Evolutionary conservation across 2,329 filamentous ascomycete genomes (phyloP).

Genomic region (Trichoderma aggressivum): DNA sequence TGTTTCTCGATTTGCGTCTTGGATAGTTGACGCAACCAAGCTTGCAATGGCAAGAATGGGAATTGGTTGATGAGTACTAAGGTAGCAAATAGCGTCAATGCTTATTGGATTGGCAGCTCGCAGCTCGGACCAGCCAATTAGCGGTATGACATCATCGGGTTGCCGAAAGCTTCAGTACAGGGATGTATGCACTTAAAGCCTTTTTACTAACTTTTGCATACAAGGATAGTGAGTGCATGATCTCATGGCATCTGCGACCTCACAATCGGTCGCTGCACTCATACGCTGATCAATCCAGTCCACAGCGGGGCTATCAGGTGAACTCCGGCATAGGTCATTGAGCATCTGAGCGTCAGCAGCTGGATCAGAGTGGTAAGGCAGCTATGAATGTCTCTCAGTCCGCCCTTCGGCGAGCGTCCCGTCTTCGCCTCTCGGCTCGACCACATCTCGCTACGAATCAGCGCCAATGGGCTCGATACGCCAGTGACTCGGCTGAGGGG

Average conservation of each 20-base stretch:
- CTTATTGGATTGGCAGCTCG: constrained; percentile 29
- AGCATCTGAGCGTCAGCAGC: neutral
- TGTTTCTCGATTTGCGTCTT: neutral
- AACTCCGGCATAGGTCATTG: neutral
- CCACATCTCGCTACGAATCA: constrained; percentile 23
- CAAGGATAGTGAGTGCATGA: constrained; percentile 10
- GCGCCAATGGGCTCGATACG: constrained; percentile 32
- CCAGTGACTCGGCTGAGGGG: constrained; percentile 25
- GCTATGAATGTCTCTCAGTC: constrained; percentile 33
- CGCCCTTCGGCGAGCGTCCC: constrained; percentile 29
- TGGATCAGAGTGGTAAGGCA: no score
- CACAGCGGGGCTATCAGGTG: neutral
- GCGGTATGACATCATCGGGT: constrained; percentile 12
- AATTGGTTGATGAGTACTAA: neutral
- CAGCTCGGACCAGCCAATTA: constrained; percentile 23
- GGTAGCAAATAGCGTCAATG: constrained; percentile 21
- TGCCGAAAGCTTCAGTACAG: constrained; percentile 8
- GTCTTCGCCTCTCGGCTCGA: constrained; percentile 25
- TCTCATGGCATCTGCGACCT: constrained; percentile 14
- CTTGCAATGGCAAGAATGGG: neutral
- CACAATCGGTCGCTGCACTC: neutral
- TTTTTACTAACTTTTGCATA: neutral
- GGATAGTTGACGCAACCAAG: neutral
- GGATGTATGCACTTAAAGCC: constrained; percentile 8
- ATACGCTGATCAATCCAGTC: neutral